Base-by-base conservation (phyloP, 208 protist species). In the Porcisia deanei region DNA sequence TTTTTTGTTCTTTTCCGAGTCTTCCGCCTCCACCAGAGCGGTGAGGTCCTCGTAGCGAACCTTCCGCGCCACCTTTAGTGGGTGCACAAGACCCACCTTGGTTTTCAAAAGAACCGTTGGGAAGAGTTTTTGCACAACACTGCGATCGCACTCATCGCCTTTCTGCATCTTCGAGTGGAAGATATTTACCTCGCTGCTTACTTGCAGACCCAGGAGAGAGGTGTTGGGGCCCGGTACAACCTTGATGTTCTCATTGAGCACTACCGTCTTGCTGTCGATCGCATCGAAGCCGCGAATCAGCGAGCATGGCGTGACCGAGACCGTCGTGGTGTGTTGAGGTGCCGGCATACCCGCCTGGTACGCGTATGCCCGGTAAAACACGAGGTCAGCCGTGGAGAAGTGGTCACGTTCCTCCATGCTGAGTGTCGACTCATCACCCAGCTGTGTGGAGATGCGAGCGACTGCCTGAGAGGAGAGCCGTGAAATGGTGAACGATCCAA, bases 161-260 rank as follows among this genome's bases (percentile, higher is more conserved):
- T 92, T 85, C 20, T 85, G 63, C 89, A 96, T 91, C 78, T 96
- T 96, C 14, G 94, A 84, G 79, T 97, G 94, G 76, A 96, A 96
- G 60, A 87, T 82, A 80, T 97, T 97, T 34, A 91, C 93, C 55
- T 89, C 82, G 73, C 89, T 91, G 65, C 73, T 86, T 45, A 91
- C 64, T 82, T 96, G 94, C 75, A 97, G 78, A 1, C 94, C 92
- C 7, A 91, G 10, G 22, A 96, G 71, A 12, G 79, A 81, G 30
- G 84, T 79, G 71, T 84, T 84, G 4, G 75, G 67, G n/a, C 91
- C 91, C 25, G 91, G 82, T 30, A 87, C 85, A 39, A 96, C 76
- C 34, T 77, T 73, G 22, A 97, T 71, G 18, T 84, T 77, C 84
- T 97, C 94, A 30, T 82, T 83, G 34, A 97, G 81, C 70, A 93